A percentile compares a stretch with the other conserved stretches of the same genome.
These are phyloP conservation scores for Phlebiopsis flavidoalba DNA, from an alignment of 768 basidiomycete genomes.

Conservation along the genomic window DNA sequence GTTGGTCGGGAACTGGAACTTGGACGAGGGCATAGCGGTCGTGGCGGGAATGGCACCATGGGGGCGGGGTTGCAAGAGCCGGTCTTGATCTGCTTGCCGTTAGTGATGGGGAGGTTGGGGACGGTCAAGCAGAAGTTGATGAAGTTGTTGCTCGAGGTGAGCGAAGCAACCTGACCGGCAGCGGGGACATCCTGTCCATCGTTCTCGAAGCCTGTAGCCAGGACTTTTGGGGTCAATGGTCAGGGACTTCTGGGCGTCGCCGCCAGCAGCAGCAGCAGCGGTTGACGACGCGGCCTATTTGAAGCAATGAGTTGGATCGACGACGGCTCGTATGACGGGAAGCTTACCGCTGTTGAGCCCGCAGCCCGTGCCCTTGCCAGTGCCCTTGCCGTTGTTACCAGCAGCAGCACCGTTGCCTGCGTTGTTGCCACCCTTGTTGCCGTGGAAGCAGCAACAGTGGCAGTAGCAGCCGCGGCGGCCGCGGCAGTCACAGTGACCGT, in stretches of 20 bases:
- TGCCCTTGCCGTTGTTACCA: slow-evolving; percentile 5
- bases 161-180: slow-evolving; percentile 43
- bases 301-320: not conserved
- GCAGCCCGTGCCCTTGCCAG: slow-evolving; percentile 10
- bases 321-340: not conserved
- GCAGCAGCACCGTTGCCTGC: slow-evolving; percentile 9
- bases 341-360: not conserved
- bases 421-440: slow-evolving; percentile 11
- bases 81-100: slow-evolving; percentile 34
- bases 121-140: slow-evolving; percentile 48
- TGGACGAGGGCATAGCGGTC: slow-evolving; percentile 48
- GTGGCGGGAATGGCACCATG: slow-evolving; percentile 52
- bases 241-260: slow-evolving; percentile 10
- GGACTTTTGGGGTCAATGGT: slow-evolving; percentile 41
- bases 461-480: slow-evolving; percentile 17
- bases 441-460: slow-evolving; percentile 13
- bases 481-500: slow-evolving; percentile 37
- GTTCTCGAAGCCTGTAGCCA: slow-evolving; percentile 37
- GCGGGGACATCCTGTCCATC: slow-evolving; percentile 22
- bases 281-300: not conserved
- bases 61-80: slow-evolving; percentile 61
- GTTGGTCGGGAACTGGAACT: slow-evolving; percentile 49
- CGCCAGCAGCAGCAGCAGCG: slow-evolving; percentile 15
- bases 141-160: slow-evolving; percentile 60
- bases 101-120: slow-evolving; percentile 36